These are phyloP conservation scores for Plasmodium gallinaceum DNA, from an alignment of 169 alveolate genomes.

Conservation along the genomic window DNA sequence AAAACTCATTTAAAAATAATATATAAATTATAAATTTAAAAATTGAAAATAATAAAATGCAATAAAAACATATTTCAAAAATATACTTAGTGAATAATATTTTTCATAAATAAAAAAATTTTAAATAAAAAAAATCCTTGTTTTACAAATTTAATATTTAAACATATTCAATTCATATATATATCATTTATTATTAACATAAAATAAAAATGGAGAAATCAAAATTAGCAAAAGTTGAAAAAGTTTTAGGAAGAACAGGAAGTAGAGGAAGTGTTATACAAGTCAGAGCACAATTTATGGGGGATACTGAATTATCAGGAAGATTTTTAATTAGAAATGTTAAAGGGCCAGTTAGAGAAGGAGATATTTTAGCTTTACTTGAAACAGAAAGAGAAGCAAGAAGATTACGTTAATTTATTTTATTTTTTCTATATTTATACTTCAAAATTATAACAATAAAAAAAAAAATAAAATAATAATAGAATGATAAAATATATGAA, in stretches of 20 bases:
- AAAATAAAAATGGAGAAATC: conserved; percentile 87
- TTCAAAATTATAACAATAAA: not conserved
- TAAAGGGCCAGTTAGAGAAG: conserved; percentile 98
- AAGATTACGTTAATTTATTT: conserved; percentile 91
- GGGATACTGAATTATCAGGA: conserved; percentile 91
- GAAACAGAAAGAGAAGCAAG: conserved; percentile 99
- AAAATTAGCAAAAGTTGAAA: conserved; percentile 95
- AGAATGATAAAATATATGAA: not conserved
- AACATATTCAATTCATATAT: not conserved
- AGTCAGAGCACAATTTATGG: conserved; percentile 94
- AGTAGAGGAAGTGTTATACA: conserved; percentile 99
- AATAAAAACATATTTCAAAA: no score
- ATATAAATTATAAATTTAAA: no score
- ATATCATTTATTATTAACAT: not conserved
- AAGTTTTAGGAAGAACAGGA: conserved; percentile 96
- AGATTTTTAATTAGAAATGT: conserved; percentile 97
- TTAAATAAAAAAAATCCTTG: no score
- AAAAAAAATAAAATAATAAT: no score
- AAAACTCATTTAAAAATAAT: no score
- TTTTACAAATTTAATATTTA: not conserved
- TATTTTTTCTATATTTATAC: not conserved
- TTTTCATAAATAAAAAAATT: no score
- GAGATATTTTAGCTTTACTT: conserved; percentile 97
- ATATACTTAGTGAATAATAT: no score
- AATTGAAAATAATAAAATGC: no score